Base-by-base conservation (phyloP, 345 rosid species). In the Schrenkiella parvula region DNA sequence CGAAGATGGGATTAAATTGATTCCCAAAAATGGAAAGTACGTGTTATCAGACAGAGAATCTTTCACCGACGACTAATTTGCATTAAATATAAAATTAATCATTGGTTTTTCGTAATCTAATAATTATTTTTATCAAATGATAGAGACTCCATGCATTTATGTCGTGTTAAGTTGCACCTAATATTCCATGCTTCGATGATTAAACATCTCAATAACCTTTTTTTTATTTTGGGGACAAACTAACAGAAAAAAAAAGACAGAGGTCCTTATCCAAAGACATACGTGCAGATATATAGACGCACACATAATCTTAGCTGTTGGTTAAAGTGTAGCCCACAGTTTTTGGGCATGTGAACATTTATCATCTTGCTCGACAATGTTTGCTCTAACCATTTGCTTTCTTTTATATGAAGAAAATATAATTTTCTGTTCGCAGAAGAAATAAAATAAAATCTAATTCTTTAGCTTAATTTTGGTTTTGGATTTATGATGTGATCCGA, bases 281-380 rank as follows among this genome's bases (percentile, higher is more conserved):
- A 64, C 3, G 38, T 28, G 39, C 28, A 42, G 34, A 34, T 12
- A 18, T 22, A 15, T 0, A 26, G 13, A 23, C 63, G 73, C 68
- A 46, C 60, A 65, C 72, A 58, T 60, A 73, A 55, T 65, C 18
- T 7, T 47, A 39, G 43, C 50, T 32, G 58, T 55, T 66, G 59
- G 9, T 46, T 66, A 66, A 39, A 38, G 62, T 46, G 38, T 39
- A 68, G 73, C 68, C 78, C 73, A 74, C 39, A 17, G 73, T 74
- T 73, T 74, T n/a, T 43, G 34, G 47, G 47, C 56, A 72, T 66
- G 71, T 73, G 66, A 65, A 56, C 37, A 66, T 65, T 13, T 48
- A 66, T 66, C 67, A 37, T 66, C 53, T 46, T 26, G 21, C 35
- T 57, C 60, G 26, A 34, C 26, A 64, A 64, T 54, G 29, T 54